phyloP scores from a whole-genome alignment of 139 green algal species.

The Mesotaenium endlicherianum region DNA sequence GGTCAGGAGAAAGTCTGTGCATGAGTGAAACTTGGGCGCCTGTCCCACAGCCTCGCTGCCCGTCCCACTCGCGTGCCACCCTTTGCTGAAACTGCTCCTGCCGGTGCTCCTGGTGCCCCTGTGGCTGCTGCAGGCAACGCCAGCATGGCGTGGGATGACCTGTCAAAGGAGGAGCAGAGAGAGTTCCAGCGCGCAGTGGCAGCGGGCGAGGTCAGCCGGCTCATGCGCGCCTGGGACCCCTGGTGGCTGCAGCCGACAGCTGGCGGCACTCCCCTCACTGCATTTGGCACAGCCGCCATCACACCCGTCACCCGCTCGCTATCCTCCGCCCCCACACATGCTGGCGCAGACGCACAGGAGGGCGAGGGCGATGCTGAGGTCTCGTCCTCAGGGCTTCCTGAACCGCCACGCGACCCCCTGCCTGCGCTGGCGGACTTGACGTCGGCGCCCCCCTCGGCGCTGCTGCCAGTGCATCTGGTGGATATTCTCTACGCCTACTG shows the following conservation, averaged over 20 bases:
- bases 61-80: too few species aligned
- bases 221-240: conserved; percentile 25
- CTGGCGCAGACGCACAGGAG: not conserved
- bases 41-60: too few species aligned
- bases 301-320: too few species aligned
- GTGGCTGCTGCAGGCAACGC: conserved; percentile 1
- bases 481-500: conserved; percentile 38
- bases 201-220: conserved; percentile 26
- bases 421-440: conserved; percentile 3
- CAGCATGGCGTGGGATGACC: conserved; percentile 11
- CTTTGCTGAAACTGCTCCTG: too few species aligned
- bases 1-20: too few species aligned
- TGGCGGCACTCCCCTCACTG: not conserved
- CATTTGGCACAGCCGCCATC: not conserved
- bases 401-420: not conserved
- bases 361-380: not conserved
- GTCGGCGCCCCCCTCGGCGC: not conserved
- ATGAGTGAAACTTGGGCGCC: too few species aligned
- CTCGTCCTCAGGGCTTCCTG: not conserved
- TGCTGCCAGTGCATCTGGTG: conserved; percentile 10
- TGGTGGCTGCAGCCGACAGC: conserved; percentile 18
- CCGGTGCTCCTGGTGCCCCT: too few species aligned
- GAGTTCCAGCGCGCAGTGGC: not conserved
- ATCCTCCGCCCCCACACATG: too few species aligned
- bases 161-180: conserved; percentile 13